A percentile compares a stretch with the other conserved stretches of the same genome.
Evolutionary conservation across 148 eudicot genomes (phyloP).

Genomic region (Fallopia convolvulus): DNA sequence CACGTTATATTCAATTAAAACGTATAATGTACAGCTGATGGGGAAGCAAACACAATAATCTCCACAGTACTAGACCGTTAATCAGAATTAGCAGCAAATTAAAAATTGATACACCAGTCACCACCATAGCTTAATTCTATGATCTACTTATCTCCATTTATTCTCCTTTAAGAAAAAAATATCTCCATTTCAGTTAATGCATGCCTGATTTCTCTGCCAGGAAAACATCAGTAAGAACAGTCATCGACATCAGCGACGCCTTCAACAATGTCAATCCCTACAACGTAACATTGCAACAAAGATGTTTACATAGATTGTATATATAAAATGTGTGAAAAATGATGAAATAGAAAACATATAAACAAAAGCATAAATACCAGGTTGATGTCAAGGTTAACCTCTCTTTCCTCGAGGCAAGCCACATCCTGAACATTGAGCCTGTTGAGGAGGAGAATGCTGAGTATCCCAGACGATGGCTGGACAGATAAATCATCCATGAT

Average conservation of each 20-base stretch:
- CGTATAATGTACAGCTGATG: no score
- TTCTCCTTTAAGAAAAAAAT: no score
- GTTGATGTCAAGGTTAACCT: not conserved
- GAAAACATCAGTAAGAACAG: conserved; percentile 4
- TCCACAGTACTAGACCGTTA: no score
- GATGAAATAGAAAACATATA: not conserved
- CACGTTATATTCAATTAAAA: no score
- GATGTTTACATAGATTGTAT: no score
- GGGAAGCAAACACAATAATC: no score
- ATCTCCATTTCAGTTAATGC: no score
- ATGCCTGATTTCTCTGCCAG: not conserved
- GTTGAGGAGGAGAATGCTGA: not conserved
- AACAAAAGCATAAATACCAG: not conserved
- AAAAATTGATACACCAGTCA: no score
- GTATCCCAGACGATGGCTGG: not conserved
- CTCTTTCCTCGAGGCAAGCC: not conserved
- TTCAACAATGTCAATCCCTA: not conserved
- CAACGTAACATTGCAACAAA: not conserved
- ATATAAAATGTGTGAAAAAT: not conserved
- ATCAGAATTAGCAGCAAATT: no score
- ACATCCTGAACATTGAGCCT: conserved; percentile 4
- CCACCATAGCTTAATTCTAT: no score
- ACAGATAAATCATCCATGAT: conserved; percentile 10
- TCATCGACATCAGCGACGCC: not conserved
- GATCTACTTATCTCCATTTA: not conserved